These are phyloP conservation scores for Fusarium pseudocircinatum DNA, from an alignment of 2,329 filamentous ascomycete genomes.

Conservation along the genomic window DNA sequence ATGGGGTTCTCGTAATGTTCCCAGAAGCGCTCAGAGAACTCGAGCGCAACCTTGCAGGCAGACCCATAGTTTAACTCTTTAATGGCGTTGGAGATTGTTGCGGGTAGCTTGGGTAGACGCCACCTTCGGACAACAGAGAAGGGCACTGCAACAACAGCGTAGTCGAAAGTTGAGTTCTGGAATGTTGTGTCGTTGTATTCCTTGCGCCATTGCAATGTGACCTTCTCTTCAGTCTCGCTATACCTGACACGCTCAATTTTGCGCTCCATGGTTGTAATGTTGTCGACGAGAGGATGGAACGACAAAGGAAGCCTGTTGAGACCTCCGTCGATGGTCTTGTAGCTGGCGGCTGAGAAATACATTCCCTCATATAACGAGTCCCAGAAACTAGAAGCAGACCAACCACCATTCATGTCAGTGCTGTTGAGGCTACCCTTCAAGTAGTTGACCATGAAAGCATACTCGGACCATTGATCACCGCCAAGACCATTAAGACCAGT, in stretches of 20 bases:
- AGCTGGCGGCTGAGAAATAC: not conserved
- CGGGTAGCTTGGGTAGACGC: not conserved
- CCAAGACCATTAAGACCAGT: constrained; percentile 1
- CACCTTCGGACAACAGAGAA: constrained; percentile 5
- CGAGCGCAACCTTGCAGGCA: constrained; percentile 1
- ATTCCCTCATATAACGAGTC: not conserved
- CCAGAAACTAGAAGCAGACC: not conserved
- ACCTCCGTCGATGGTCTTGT: constrained; percentile 2
- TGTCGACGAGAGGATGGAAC: not conserved
- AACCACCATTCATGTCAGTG: not conserved
- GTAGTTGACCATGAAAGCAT: constrained; percentile 14
- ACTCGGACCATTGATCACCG: constrained; percentile 3
- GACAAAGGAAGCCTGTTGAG: not conserved
- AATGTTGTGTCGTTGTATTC: constrained; percentile 4
- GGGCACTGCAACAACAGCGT: not conserved
- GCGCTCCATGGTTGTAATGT: not conserved
- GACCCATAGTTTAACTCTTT: not conserved
- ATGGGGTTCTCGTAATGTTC: constrained; percentile 12
- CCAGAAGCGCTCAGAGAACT: constrained; percentile 13
- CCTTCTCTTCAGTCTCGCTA: not conserved
- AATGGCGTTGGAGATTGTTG: constrained; percentile 11
- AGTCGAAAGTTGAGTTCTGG: constrained; percentile 6
- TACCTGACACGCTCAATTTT: constrained; percentile 10
- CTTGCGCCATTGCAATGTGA: not conserved
- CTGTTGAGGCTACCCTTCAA: constrained; percentile 1